These are phyloP conservation scores for Yamadazyma tumulicola DNA, from an alignment of 805 yeast species.

Conservation along the genomic window DNA sequence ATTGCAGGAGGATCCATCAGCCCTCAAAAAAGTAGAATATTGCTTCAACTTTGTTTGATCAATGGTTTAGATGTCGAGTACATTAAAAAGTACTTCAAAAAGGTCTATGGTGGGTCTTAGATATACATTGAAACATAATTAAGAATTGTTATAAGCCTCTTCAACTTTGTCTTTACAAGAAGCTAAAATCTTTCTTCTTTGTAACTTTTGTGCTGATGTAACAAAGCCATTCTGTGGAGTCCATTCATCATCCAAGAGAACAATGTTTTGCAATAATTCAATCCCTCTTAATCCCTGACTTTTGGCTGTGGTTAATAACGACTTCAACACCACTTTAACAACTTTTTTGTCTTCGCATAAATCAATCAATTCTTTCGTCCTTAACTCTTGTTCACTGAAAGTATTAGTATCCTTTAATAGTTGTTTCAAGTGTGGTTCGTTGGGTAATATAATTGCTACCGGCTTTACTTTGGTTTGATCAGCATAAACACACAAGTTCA, in stretches of 20 bases:
- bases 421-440: conserved; percentile 59
- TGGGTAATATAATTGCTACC: conserved; percentile 83
- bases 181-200: conserved; percentile 82
- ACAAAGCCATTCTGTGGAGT: conserved; percentile 94
- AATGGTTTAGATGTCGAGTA: conserved; percentile 35
- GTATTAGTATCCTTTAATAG: conserved; percentile 48
- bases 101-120: conserved; percentile 50
- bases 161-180: conserved; percentile 68
- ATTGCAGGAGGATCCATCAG: conserved; percentile 64
- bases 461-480: conserved; percentile 88
- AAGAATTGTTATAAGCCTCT: conserved; percentile 43
- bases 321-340: conserved; percentile 48
- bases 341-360: conserved; percentile 58
- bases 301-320: conserved; percentile 71
- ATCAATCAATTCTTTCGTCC: conserved; percentile 44
- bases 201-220: conserved; percentile 94
- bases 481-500: conserved; percentile 89
- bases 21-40: conserved; percentile 60
- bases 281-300: conserved; percentile 79
- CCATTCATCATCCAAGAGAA: conserved; percentile 88
- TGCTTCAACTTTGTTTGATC: conserved; percentile 53
- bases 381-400: conserved; percentile 45
- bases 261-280: conserved; percentile 77
- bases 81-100: conserved; percentile 44
- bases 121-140: not conserved